Evolutionary conservation across 306 rosid genomes (phyloP).

Genomic region (Sphenostylis stenocarpa): DNA sequence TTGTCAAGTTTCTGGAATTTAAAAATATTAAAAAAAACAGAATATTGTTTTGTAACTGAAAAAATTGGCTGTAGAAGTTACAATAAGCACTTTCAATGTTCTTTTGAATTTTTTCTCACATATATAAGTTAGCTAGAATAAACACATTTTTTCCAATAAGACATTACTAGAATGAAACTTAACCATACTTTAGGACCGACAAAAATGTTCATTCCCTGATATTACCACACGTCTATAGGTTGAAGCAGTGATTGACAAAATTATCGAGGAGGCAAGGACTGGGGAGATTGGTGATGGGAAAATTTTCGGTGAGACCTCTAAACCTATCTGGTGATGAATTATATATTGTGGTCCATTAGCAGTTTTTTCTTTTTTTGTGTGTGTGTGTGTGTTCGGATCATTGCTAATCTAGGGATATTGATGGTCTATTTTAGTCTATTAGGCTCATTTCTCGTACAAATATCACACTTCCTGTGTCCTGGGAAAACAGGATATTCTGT

Average conservation of each 20-base stretch:
- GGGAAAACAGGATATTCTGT: neutral
- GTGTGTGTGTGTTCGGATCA: too few species aligned
- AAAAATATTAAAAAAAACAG: neutral
- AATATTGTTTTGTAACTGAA: neutral
- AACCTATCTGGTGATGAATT: constrained; percentile 1
- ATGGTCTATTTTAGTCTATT: neutral
- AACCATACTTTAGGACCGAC: neutral
- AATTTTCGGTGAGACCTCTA: constrained; percentile 68
- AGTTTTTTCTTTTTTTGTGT: constrained; percentile 1
- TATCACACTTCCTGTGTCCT: neutral
- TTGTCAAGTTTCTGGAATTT: neutral
- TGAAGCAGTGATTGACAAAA: constrained; percentile 69
- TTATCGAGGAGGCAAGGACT: constrained; percentile 76
- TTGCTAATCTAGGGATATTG: constrained; percentile 6
- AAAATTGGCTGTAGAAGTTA: constrained; percentile 1
- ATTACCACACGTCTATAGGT: constrained; percentile 49
- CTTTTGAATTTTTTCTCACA: neutral
- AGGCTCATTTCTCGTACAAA: neutral
- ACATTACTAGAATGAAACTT: neutral
- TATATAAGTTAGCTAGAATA: neutral
- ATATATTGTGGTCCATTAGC: constrained; percentile 1
- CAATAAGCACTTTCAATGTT: neutral
- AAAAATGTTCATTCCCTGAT: constrained; percentile 23
- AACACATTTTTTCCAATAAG: neutral
- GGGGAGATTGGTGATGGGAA: constrained; percentile 98